These are phyloP conservation scores for Diacronema lutheri DNA, from an alignment of 78 protist species.

Conservation along the genomic window DNA sequence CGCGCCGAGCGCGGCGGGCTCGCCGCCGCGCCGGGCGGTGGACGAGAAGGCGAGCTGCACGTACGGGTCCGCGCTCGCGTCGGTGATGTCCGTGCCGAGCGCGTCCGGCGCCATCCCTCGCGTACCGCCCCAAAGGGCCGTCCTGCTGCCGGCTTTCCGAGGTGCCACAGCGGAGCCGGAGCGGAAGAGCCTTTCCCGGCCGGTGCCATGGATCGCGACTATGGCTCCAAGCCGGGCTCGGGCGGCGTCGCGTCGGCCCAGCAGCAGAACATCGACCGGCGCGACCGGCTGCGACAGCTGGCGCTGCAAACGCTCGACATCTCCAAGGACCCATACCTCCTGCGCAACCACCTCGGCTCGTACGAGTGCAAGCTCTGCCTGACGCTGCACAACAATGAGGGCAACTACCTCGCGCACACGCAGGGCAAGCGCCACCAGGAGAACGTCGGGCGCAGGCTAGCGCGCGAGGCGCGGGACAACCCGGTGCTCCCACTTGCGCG, in stretches of 20 bases:
- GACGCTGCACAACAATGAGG: constrained; percentile 96
- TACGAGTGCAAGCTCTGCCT: constrained; percentile 98
- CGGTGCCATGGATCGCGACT: constrained; percentile 38
- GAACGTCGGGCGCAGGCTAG: constrained; percentile 76
- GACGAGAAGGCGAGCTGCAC: too few relatives aligned
- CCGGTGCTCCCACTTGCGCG: neutral
- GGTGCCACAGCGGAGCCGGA: too few relatives aligned
- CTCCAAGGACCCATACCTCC: constrained; percentile 74
- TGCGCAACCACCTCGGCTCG: constrained; percentile 83
- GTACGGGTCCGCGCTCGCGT: too few relatives aligned
- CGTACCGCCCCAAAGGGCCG: too few relatives aligned
- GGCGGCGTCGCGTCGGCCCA: constrained; percentile 48
- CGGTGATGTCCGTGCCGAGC: too few relatives aligned
- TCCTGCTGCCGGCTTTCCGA: too few relatives aligned
- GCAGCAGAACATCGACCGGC: constrained; percentile 69
- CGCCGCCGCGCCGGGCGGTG: too few relatives aligned
- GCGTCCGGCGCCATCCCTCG: too few relatives aligned
- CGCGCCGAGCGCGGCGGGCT: too few relatives aligned
- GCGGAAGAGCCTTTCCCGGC: too few relatives aligned
- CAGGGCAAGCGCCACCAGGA: constrained; percentile 92
- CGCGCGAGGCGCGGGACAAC: constrained; percentile 30
- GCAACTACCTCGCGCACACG: constrained; percentile 72
- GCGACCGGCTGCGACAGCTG: constrained; percentile 83
- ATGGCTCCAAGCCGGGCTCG: constrained; percentile 50
- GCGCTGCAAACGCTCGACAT: constrained; percentile 90